Percentiles rank a stretch among this genome's conserved stretches.
These are phyloP conservation scores for Leccinum imitatum DNA, from an alignment of 768 basidiomycete genomes.

Conservation along the genomic window DNA sequence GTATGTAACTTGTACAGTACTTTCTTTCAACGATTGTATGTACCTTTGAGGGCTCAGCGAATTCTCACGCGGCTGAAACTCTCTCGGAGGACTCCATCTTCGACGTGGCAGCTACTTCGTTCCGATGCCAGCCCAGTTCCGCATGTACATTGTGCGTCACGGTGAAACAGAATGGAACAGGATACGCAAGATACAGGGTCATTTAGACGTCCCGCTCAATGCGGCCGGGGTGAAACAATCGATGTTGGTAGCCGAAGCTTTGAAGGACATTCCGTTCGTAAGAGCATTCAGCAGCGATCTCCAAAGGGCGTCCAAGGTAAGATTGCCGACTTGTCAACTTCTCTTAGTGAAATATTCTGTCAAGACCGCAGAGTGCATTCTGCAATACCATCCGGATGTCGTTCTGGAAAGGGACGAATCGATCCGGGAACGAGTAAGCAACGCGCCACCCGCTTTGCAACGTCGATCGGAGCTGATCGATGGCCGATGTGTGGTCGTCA, in stretches of 20 bases:
- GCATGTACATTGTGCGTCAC: slow-evolving; percentile 70
- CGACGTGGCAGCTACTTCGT: neutral
- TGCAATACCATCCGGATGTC: slow-evolving; percentile 50
- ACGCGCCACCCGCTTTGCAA: neutral
- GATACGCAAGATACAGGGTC: slow-evolving; percentile 68
- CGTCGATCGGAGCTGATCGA: neutral
- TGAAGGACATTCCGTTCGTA: slow-evolving; percentile 56
- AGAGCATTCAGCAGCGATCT: slow-evolving; percentile 73
- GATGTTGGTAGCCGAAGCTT: slow-evolving; percentile 47
- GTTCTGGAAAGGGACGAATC: slow-evolving; percentile 42
- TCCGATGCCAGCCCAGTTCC: slow-evolving; percentile 36
- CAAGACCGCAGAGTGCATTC: slow-evolving; percentile 68
- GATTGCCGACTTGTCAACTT: slow-evolving; percentile 3
- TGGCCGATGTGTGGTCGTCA: neutral
- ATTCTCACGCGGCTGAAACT: neutral
- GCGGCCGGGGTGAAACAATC: slow-evolving; percentile 61
- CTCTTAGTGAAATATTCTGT: neutral
- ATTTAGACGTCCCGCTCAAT: slow-evolving; percentile 68
- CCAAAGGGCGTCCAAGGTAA: slow-evolving; percentile 62
- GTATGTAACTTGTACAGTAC: neutral
- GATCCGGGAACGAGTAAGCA: slow-evolving; percentile 65
- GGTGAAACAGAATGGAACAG: slow-evolving; percentile 76
- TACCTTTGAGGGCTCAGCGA: neutral
- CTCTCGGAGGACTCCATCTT: neutral
- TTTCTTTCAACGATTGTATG: neutral